Conservation (phyloP, 805 yeast species). For the Ogataea dorogensis region DNA sequence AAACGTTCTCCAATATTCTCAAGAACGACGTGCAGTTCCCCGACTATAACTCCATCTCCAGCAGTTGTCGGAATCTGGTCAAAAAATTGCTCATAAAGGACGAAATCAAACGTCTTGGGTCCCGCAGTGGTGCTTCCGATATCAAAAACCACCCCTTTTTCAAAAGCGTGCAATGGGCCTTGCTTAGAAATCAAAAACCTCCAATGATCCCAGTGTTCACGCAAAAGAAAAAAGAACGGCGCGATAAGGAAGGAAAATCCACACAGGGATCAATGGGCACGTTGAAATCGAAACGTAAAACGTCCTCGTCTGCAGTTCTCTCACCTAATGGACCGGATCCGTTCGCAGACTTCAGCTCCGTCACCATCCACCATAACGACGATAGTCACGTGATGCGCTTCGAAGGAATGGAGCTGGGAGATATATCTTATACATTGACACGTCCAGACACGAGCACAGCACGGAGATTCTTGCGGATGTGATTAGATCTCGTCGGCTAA, state of each 20-base stretch:
- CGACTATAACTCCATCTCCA: slow-evolving; percentile 56
- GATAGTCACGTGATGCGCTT: slow-evolving; percentile 48
- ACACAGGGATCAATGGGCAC: slow-evolving; percentile 43
- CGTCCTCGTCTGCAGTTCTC: slow-evolving; percentile 28
- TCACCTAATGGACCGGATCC: slow-evolving; percentile 52
- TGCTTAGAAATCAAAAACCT: slow-evolving; percentile 86
- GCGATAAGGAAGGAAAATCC: slow-evolving; percentile 18
- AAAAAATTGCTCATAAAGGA: slow-evolving; percentile 84
- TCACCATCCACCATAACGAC: slow-evolving; percentile 75
- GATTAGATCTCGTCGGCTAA: slow-evolving; percentile 21
- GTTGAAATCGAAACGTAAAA: slow-evolving; percentile 36
- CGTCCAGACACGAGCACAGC: slow-evolving; percentile 31
- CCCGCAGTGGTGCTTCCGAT: slow-evolving; percentile 93
- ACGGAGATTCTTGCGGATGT: slow-evolving; percentile 32
- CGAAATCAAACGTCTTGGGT: slow-evolving; percentile 85
- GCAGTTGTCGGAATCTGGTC: slow-evolving; percentile 75
- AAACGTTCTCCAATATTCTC: slow-evolving; percentile 83
- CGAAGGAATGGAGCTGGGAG: slow-evolving; percentile 47
- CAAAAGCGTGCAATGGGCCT: slow-evolving; percentile 92
- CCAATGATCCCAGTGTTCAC: slow-evolving; percentile 87
- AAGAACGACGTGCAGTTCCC: slow-evolving; percentile 81
- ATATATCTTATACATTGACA: slow-evolving; percentile 57
- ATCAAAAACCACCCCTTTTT: slow-evolving; percentile 89
- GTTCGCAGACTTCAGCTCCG: slow-evolving; percentile 79
- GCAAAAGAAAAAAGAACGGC: slow-evolving; percentile 21